These are phyloP conservation scores for Jatropha multifida DNA, from an alignment of 441 rosid genomes.

Conservation along the genomic window DNA sequence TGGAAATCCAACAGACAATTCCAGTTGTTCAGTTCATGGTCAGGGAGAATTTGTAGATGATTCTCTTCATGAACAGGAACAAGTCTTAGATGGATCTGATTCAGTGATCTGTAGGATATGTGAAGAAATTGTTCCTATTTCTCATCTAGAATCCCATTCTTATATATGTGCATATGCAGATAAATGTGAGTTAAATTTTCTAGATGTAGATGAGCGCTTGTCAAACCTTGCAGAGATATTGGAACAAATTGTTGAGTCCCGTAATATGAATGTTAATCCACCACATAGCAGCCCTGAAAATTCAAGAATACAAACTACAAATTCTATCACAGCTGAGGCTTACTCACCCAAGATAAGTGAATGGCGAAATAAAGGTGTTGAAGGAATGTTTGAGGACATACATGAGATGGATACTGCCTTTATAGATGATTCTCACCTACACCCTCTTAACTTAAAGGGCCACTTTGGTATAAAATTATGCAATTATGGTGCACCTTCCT, in stretches of 20 bases:
- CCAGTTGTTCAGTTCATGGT: conserved; percentile 36
- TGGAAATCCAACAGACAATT: conserved; percentile 21
- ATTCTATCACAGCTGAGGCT: conserved; percentile 51
- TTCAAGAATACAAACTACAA: conserved; percentile 36
- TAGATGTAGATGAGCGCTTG: conserved; percentile 71
- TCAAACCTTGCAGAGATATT: conserved; percentile 72
- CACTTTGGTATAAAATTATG: conserved; percentile 56
- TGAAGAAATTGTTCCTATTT: conserved; percentile 74
- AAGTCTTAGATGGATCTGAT: conserved; percentile 45
- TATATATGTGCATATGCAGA: conserved; percentile 90
- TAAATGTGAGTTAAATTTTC: conserved; percentile 68
- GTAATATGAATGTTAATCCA: conserved; percentile 45
- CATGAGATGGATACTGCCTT: conserved; percentile 90
- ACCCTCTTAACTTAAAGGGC: conserved; percentile 49
- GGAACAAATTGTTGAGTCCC: conserved; percentile 72
- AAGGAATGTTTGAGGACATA: conserved; percentile 91
- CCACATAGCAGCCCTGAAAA: conserved; percentile 60
- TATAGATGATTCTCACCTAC: conserved; percentile 60
- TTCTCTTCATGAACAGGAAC: conserved; percentile 36
- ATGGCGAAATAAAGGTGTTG: conserved; percentile 78
- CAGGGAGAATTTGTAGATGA: conserved; percentile 36
- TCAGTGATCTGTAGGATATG: conserved; percentile 78
- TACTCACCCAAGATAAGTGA: conserved; percentile 74
- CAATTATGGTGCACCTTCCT: conserved; percentile 64
- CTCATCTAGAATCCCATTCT: conserved; percentile 77